Conservation (phyloP, 345 rosid species). For the Gynandropsis gynandra region DNA sequence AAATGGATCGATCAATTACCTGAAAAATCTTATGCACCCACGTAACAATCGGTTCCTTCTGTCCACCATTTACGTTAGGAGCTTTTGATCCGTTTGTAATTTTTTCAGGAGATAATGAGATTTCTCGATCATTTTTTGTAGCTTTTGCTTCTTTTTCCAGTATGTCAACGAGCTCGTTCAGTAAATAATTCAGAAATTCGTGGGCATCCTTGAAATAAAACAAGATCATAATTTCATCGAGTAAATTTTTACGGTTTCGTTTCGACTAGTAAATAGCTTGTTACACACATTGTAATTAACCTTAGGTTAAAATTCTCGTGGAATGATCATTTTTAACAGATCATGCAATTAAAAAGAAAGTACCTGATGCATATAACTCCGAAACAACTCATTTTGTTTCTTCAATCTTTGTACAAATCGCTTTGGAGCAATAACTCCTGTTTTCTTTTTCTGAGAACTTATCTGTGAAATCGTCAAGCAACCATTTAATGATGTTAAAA, state of each 20-base stretch:
- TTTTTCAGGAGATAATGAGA: constrained; percentile 69
- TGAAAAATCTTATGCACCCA: constrained; percentile 99
- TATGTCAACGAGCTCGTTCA: constrained; percentile 96
- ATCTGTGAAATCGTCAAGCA: constrained; percentile 36
- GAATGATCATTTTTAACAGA: neutral
- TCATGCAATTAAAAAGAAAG: neutral
- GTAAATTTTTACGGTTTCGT: no score
- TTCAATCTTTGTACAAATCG: constrained; percentile 96
- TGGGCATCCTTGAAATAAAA: constrained; percentile 78
- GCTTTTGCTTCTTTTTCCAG: constrained; percentile 94
- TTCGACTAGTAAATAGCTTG: no score
- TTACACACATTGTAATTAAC: no score
- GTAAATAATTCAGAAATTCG: constrained; percentile 91
- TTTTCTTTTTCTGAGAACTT: constrained; percentile 98
- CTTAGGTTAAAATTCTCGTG: neutral
- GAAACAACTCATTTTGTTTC: constrained; percentile 97
- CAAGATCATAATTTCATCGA: neutral
- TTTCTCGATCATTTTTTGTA: constrained; percentile 58
- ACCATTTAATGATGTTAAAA: constrained; percentile 11
- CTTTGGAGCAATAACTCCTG: constrained; percentile 97
- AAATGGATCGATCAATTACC: constrained; percentile 33
- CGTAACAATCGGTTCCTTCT: constrained; percentile 83
- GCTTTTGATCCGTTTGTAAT: constrained; percentile 59
- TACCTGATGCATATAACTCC: constrained; percentile 99
- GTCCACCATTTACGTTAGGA: constrained; percentile 64